Percentiles rank a stretch among this genome's conserved stretches.
Evolutionary conservation across 1,284 basidiomycete genomes (phyloP).

Genomic region (Marasmius sp.): DNA sequence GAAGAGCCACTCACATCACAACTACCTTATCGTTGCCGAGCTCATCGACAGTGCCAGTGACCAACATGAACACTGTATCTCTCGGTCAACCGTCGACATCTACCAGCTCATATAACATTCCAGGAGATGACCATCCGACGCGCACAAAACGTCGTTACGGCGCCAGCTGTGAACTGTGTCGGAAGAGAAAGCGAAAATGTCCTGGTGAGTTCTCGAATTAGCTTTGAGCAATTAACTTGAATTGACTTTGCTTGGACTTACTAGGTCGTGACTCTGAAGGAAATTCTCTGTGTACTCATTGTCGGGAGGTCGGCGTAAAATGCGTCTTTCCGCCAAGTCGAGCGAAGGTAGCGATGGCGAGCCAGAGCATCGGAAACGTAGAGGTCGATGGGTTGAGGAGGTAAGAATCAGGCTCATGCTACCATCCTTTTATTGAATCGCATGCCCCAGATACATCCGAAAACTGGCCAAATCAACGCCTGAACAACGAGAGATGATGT

Average conservation of each 20-base stretch:
- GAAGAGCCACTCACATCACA: too few species aligned
- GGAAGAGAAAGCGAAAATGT: constrained; percentile 10
- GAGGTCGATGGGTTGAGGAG: constrained; percentile 10
- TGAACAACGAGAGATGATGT: constrained; percentile 9
- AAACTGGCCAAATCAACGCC: constrained; percentile 6
- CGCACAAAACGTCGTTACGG: constrained; percentile 16
- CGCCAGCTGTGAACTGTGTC: constrained; percentile 14
- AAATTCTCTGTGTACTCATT: constrained; percentile 13
- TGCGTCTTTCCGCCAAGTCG: constrained; percentile 15
- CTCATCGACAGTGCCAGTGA: too few species aligned
- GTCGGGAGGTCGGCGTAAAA: constrained; percentile 14
- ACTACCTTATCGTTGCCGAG: too few species aligned
- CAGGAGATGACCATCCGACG: not conserved
- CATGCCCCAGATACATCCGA: constrained; percentile 11
- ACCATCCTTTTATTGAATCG: not conserved
- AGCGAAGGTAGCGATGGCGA: not conserved
- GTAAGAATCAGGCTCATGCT: not conserved
- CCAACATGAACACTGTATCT: too few species aligned
- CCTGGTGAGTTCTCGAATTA: not conserved
- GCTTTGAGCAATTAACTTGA: too few species aligned
- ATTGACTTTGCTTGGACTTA: too few species aligned
- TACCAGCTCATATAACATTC: too few species aligned
- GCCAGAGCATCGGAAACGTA: not conserved
- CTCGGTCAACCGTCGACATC: too few species aligned
- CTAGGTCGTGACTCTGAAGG: constrained; percentile 8